Base-by-base conservation (phyloP, 1,284 basidiomycete genomes). In the Chondrostereum purpureum region DNA sequence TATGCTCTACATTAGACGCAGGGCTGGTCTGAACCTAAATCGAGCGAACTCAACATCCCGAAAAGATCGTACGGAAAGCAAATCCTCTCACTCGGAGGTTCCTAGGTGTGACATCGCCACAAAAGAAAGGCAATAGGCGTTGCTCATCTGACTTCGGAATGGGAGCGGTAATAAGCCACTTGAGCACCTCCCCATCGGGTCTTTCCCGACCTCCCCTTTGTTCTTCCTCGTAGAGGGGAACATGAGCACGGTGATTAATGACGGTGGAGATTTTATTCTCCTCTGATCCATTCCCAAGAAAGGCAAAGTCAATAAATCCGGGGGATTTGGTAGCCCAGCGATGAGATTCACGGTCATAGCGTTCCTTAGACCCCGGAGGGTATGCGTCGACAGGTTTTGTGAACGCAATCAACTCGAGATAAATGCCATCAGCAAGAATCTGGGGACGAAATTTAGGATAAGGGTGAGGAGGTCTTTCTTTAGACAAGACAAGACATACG, bases 381-480 rank as follows among this genome's bases (percentile, higher is more conserved):
- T 80, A 83, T 50, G 72, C 58, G 0, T 70, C 66, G 4, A 65
- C 58, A 1, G 75, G 72, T 44, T 77, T 68, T 1, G 68, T 73
- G 64, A 86, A 86, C 14, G 74, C 69, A 53, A 87, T 75, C 22
- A 86, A 70, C 56, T 87, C 84, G 45, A 87, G 63, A 58, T 86
- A 86, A 10, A 65, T 64, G n/a, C 75, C 73, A 48, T 83, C 80
- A 20, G 59, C 55, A 14, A 86, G 63, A 46, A 82, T 61, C 80
- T 83, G 39, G n/a, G 14, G 33, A 36, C 35, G 10, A 36, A 27
- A 21, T 27, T 31, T 41, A 4, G 24, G 14, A 10, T 22, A 24
- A 10, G 24, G 12, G 14, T 24, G 24, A 23, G 36, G 24, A n/a
- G n/a, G n/a, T n/a, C n/a, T n/a, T n/a, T n/a, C n/a, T n/a, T n/a